Evolutionary conservation across 768 basidiomycete species (phyloP).

Genomic region (Phylloporus arenicola): DNA sequence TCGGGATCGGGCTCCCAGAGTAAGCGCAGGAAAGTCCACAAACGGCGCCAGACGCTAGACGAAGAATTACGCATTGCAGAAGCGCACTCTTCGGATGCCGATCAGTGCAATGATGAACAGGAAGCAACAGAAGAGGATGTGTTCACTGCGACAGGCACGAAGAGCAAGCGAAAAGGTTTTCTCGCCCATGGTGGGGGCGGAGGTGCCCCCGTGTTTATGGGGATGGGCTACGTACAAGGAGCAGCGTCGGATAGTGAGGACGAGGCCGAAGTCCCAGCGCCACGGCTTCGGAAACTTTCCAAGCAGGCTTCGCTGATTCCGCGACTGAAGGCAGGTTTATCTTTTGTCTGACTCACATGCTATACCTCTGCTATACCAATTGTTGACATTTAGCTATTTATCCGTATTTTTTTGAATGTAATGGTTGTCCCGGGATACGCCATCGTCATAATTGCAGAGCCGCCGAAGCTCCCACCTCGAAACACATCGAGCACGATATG

Average conservation of each 20-base stretch:
- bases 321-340: slow-evolving; percentile 13
- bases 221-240: slow-evolving; percentile 60
- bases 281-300: not conserved
- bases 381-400: slow-evolving; percentile 17
- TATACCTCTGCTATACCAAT: slow-evolving; percentile 6
- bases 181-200: slow-evolving; percentile 72
- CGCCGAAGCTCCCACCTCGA: not conserved
- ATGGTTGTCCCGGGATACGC: not conserved
- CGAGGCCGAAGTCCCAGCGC: not conserved
- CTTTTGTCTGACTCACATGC: not conserved
- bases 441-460: not conserved
- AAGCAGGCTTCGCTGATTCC: slow-evolving; percentile 25
- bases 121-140: slow-evolving; percentile 41
- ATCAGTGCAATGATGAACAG: slow-evolving; percentile 35
- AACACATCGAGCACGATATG: not conserved
- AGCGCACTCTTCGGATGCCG: slow-evolving; percentile 27
- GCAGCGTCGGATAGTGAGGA: slow-evolving; percentile 31
- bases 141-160: slow-evolving; percentile 50
- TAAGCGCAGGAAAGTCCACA: slow-evolving; percentile 19
- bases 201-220: slow-evolving; percentile 67
- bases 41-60: slow-evolving; percentile 55
- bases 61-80: slow-evolving; percentile 56
- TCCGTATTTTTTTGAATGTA: slow-evolving; percentile 20
- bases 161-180: slow-evolving; percentile 53
- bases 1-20: slow-evolving; percentile 13